These are phyloP conservation scores for Debaryomyces coudertii DNA, from an alignment of 1,139 yeast genomes.

Conservation along the genomic window DNA sequence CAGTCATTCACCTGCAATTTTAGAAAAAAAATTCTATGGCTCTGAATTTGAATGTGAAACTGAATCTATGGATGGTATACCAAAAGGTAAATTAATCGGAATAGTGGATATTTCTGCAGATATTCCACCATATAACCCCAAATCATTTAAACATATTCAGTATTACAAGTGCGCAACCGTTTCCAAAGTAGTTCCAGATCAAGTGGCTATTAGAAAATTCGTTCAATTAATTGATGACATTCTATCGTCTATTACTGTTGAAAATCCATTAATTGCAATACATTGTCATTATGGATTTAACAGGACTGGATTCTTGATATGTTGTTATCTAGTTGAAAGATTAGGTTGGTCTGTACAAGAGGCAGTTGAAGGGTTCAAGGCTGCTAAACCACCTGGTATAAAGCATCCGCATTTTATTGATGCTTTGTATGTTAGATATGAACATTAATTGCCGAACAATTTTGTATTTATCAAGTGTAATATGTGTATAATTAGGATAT, in stretches of 20 bases:
- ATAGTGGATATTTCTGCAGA: slow-evolving; percentile 77
- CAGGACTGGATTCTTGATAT: slow-evolving; percentile 74
- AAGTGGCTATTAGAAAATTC: slow-evolving; percentile 59
- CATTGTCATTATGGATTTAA: slow-evolving; percentile 87
- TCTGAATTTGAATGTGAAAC: slow-evolving; percentile 33
- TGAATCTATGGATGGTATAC: slow-evolving; percentile 22
- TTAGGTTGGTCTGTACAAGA: slow-evolving; percentile 63
- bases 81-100: slow-evolving; percentile 50
- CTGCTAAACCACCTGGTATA: slow-evolving; percentile 70
- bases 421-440: slow-evolving; percentile 70
- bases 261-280: slow-evolving; percentile 55
- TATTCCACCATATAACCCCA: slow-evolving; percentile 73
- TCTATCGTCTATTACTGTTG: slow-evolving; percentile 25
- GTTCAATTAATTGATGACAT: slow-evolving; percentile 57
- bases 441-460: slow-evolving; percentile 20
- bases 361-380: slow-evolving; percentile 62
- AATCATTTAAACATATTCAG: slow-evolving; percentile 51
- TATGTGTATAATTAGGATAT: slow-evolving; percentile 4
- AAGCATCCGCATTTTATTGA: slow-evolving; percentile 79
- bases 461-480: slow-evolving; percentile 6
- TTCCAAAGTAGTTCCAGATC: slow-evolving; percentile 75
- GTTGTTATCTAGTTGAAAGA: slow-evolving; percentile 67
- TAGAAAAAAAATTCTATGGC: slow-evolving; percentile 52
- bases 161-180: slow-evolving; percentile 80
- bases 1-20: slow-evolving; percentile 57